phyloP scores from a whole-genome alignment of 129 eudicot species.

The Chrysanthemum makinoi region DNA sequence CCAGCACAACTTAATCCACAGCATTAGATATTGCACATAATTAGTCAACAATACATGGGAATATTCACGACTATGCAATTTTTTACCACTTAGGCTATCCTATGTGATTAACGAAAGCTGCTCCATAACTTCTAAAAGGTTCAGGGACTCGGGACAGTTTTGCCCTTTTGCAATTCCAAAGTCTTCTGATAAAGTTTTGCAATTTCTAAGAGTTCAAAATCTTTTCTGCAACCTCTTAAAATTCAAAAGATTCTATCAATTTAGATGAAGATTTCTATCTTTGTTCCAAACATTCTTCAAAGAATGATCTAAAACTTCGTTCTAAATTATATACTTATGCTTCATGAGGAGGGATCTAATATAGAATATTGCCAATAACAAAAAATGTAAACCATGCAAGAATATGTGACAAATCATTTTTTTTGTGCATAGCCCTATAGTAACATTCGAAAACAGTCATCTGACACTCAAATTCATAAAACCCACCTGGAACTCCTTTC shows the following conservation, averaged over 20 bases:
- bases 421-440: too few species aligned
- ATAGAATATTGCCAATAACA: too few species aligned
- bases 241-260: neutral
- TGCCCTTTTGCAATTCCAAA: neutral
- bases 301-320: neutral
- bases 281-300: neutral
- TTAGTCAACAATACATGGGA: neutral
- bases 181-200: neutral
- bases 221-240: neutral
- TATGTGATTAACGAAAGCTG: neutral
- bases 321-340: neutral
- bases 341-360: neutral
- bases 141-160: neutral
- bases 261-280: neutral
- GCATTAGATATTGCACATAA: neutral
- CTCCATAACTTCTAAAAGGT: neutral
- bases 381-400: too few species aligned
- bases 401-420: too few species aligned
- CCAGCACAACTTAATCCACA: conserved; percentile 8
- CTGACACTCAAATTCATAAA: neutral
- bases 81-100: too few species aligned
- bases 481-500: conserved; percentile 99
- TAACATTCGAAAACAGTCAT: neutral
- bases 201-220: neutral
- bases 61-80: neutral